Evolutionary conservation across 129 eudicot species (phyloP), one percentile per base, ranked within the genome.

Genomic region (Calendula officinalis): DNA sequence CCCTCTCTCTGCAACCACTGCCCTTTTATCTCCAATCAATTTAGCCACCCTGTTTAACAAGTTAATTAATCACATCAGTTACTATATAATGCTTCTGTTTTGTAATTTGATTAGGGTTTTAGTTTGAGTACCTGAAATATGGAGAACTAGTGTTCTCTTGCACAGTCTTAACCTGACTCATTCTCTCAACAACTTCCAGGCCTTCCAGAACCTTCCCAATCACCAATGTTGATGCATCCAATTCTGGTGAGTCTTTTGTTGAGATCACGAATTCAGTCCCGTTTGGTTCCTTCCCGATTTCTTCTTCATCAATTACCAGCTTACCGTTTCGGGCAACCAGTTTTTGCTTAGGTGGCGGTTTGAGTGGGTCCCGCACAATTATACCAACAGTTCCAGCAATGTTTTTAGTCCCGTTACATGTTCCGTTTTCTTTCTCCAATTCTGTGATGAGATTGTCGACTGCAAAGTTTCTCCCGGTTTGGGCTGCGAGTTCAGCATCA

Each of bases 1-100:
- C 30, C 96, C 96, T 66, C 96, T 79, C 45, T 92, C 98, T 59
- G 98, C 98, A 15, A 92, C 98, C 40, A 88, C 95, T 13, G 96
- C 98, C 43, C 98, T 83, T 67, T 92, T 92, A 69, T 92, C 98
- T 27, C 98, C 98, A 4, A 92, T 85, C 66, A 92, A 70, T 79
- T 88, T 92, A n/a, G 98, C 98, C 35, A 80, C 96, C 96, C 98
- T 84, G 94, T 63, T 67, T 56, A 7, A 37, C 48, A 53, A 50
- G 46, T 38, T 55, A 64, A 34, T 13, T 3, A 42, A 14, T 65
- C 15, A 15, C 39, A 14, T 58, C 30, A 47, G 58, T 60, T 58
- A 15, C 40, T 3, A 66, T 57, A 7, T 38, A 7, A 39, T 54
- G 13, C n/a, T 55, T n/a, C 38, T 50, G 5, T 49, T 38, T 32